Conservation (phyloP, 768 basidiomycete genomes). For the Xerocomellus amylosporus region DNA sequence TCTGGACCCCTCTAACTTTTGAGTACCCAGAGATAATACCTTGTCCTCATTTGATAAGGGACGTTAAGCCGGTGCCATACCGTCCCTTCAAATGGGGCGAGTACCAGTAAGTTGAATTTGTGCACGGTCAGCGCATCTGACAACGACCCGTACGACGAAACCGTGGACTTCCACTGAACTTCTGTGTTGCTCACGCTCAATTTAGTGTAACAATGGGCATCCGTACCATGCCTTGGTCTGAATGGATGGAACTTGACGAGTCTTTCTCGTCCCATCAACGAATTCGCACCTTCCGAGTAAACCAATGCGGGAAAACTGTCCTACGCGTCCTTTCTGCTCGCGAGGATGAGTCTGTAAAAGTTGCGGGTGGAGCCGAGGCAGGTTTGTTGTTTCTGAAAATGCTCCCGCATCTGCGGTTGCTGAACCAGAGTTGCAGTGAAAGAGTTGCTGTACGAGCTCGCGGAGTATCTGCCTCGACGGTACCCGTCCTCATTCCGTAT, state of each 20-base stretch:
- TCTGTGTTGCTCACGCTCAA: neutral
- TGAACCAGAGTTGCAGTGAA: slow-evolving; percentile 40
- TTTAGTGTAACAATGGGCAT: slow-evolving; percentile 71
- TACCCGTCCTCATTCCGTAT: slow-evolving; percentile 62
- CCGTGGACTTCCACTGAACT: neutral
- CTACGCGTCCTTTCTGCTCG: slow-evolving; percentile 45
- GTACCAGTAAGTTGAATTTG: slow-evolving; percentile 54
- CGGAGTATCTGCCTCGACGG: slow-evolving; percentile 64
- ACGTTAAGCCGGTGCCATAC: slow-evolving; percentile 60
- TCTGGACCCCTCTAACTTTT: slow-evolving; percentile 54
- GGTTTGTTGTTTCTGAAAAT: slow-evolving; percentile 12
- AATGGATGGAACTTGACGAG: slow-evolving; percentile 76
- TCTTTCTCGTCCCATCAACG: slow-evolving; percentile 53
- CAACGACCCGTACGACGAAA: neutral
- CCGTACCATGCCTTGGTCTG: slow-evolving; percentile 64
- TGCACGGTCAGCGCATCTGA: neutral
- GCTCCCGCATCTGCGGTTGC: neutral
- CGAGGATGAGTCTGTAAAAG: slow-evolving; percentile 41
- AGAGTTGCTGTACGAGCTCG: slow-evolving; percentile 67
- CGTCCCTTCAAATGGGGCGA: slow-evolving; percentile 66
- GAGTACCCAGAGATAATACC: slow-evolving; percentile 52
- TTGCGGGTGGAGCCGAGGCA: slow-evolving; percentile 34
- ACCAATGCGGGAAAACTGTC: slow-evolving; percentile 46
- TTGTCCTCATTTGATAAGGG: slow-evolving; percentile 36
- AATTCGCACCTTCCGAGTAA: slow-evolving; percentile 56